phyloP scores from a whole-genome alignment of 1,284 basidiomycete species.

The Cryptococcus sp. region DNA sequence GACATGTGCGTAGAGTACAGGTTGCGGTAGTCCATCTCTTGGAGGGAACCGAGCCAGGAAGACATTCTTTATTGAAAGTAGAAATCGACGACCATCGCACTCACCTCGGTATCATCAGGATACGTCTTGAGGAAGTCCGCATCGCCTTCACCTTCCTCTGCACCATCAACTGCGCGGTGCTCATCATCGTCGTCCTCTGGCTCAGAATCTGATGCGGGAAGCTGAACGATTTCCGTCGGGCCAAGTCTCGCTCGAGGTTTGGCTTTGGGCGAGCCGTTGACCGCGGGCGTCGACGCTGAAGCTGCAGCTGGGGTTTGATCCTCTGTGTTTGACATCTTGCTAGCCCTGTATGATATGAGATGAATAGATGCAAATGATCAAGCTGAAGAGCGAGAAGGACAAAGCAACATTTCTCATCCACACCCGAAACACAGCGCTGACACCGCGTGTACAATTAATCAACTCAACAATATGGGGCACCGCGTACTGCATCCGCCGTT shows the following conservation, averaged over 20 bases:
- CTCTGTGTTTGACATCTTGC: too few species aligned
- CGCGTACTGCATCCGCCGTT: too few species aligned
- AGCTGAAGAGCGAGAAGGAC: too few species aligned
- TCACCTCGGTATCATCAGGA: slow-evolving; percentile 67
- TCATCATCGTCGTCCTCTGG: slow-evolving; percentile 19
- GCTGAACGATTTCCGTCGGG: slow-evolving; percentile 37
- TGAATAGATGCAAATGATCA: too few species aligned
- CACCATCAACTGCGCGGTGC: slow-evolving; percentile 17
- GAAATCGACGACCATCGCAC: slow-evolving; percentile 23
- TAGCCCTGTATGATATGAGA: too few species aligned
- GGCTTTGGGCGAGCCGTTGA: background rate
- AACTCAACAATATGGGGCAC: too few species aligned
- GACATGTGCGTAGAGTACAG: background rate
- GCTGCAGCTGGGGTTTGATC: too few species aligned
- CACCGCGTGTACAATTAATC: too few species aligned
- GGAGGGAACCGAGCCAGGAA: too few species aligned
- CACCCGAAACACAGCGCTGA: too few species aligned
- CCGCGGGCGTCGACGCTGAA: background rate
- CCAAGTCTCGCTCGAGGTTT: slow-evolving; percentile 42
- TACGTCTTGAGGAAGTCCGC: slow-evolving; percentile 58
- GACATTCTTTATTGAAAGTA: background rate
- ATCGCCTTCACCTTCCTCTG: slow-evolving; percentile 32
- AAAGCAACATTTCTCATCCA: too few species aligned
- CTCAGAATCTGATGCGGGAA: slow-evolving; percentile 28
- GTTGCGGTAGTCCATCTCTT: background rate